phyloP scores from a whole-genome alignment of 441 rosid species.

The Jatropha podagrica region DNA sequence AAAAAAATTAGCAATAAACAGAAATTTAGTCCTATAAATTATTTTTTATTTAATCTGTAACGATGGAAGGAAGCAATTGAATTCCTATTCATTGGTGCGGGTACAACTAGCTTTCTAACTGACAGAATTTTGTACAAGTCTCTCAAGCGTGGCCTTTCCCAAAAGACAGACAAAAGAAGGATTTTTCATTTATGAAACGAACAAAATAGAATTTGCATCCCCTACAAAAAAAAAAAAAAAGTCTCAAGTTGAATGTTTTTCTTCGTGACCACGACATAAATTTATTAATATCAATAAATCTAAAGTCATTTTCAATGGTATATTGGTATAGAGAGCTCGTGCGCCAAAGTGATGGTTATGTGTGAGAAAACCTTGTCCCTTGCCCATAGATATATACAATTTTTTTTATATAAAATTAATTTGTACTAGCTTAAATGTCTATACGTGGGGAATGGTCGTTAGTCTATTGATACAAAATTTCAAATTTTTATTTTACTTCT shows the following conservation, averaged over 20 bases:
- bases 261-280: background rate
- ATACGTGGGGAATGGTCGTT: too few species aligned
- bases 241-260: too few species aligned
- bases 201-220: background rate
- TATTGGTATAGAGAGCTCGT: background rate
- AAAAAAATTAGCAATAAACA: too few species aligned
- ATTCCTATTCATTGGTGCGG: too few species aligned
- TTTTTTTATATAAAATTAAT: background rate
- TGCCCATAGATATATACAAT: background rate
- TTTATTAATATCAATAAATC: background rate
- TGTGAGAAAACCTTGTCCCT: background rate
- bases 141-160: background rate
- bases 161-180: background rate
- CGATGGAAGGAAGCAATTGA: too few species aligned
- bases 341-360: constrained; percentile 6
- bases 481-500: too few species aligned
- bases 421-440: too few species aligned
- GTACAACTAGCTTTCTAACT: background rate
- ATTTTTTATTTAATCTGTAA: too few species aligned
- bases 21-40: too few species aligned
- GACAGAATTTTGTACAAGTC: background rate
- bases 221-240: background rate
- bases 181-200: background rate
- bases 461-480: too few species aligned
- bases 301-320: constrained; percentile 9